A percentile compares a stretch with the other conserved stretches of the same genome.
phyloP scores from a whole-genome alignment of 1,284 basidiomycete species.

The Thecaphora thlaspeos region DNA sequence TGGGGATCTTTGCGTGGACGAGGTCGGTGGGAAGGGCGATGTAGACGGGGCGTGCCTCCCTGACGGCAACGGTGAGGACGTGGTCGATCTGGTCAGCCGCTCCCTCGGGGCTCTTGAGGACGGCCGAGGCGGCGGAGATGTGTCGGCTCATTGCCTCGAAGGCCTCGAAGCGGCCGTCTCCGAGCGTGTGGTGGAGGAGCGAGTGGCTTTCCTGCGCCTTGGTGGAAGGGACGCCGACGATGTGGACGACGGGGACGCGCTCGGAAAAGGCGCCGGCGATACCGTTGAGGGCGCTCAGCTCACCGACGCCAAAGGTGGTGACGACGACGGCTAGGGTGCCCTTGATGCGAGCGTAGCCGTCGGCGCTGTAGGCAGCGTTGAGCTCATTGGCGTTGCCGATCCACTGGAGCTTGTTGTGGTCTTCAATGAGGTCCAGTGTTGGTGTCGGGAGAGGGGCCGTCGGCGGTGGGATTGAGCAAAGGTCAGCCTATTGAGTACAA shows the following conservation, averaged over 20 bases:
- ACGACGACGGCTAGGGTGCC: conserved; percentile 31
- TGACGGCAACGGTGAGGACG: conserved; percentile 73
- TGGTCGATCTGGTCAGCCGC: conserved; percentile 72
- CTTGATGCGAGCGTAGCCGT: conserved; percentile 78
- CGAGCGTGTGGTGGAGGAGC: conserved; percentile 59
- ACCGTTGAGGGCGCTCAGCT: conserved; percentile 66
- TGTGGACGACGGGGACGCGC: conserved; percentile 85
- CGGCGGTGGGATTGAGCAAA: too few relatives aligned
- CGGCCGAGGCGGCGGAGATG: conserved; percentile 71
- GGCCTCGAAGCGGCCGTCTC: conserved; percentile 64
- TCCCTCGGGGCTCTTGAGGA: conserved; percentile 47
- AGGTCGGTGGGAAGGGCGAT: conserved; percentile 83
- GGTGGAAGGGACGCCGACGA: conserved; percentile 82
- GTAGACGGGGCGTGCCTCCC: conserved; percentile 77
- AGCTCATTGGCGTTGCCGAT: conserved; percentile 69
- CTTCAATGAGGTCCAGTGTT: conserved; percentile 75
- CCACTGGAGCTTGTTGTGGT: conserved; percentile 77
- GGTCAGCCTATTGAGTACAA: too few relatives aligned
- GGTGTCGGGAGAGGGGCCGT: too few relatives aligned
- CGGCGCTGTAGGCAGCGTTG: conserved; percentile 75
- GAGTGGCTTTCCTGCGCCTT: conserved; percentile 65
- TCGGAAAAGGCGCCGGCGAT: conserved; percentile 67
- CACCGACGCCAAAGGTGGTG: conserved; percentile 79
- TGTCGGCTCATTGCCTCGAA: conserved; percentile 75
- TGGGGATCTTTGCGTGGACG: conserved; percentile 70